phyloP scores from a whole-genome alignment of 768 basidiomycete genomes.

The Lactarius hengduanensis region DNA sequence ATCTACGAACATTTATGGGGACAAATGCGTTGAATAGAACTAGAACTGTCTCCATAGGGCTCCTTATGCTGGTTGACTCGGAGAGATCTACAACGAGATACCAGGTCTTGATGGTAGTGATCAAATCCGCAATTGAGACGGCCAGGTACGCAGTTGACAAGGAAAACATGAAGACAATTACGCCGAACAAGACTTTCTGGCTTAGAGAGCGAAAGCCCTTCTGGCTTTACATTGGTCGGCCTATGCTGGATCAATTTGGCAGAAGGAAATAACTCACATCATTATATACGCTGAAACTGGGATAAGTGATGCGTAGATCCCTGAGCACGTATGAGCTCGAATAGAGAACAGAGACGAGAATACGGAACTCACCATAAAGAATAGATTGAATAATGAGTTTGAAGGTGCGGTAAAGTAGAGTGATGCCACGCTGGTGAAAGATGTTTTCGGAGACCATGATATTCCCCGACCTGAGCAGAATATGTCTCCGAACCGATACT shows the following conservation, averaged over 20 bases:
- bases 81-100: background rate
- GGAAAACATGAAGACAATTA: constrained; percentile 2
- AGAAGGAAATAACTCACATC: background rate
- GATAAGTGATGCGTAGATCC: background rate
- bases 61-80: background rate
- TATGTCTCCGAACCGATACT: background rate
- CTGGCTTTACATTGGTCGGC: background rate
- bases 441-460: background rate
- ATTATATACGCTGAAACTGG: background rate
- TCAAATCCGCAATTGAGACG: background rate
- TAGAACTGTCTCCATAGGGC: background rate
- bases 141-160: background rate
- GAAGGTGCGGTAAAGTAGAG: background rate
- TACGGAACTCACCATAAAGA: background rate
- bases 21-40: background rate
- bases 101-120: background rate
- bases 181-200: constrained; percentile 3
- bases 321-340: background rate
- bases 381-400: background rate
- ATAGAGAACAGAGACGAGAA: background rate
- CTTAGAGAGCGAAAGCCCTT: background rate
- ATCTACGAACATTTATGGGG: background rate
- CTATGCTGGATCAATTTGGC: background rate
- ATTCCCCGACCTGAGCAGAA: background rate
- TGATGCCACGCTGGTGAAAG: background rate